Base-by-base conservation (phyloP, 352 stramenopile species). In the Phytophthora pini region DNA sequence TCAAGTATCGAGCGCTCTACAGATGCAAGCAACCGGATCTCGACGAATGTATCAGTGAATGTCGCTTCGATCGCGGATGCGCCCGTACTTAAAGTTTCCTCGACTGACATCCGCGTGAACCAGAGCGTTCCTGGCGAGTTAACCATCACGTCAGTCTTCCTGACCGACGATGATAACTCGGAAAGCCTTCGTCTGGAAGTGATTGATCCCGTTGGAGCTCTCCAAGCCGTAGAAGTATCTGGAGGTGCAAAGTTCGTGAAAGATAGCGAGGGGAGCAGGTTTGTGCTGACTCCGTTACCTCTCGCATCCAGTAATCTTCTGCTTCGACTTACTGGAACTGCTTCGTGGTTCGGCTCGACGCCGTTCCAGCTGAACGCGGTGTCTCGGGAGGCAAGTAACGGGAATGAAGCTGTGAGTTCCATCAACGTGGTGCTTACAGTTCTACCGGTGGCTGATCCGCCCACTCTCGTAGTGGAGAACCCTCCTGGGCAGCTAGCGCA, bases 131-230 rank as follows among this genome's bases (percentile, higher is more conserved):
- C 58, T 12, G 65, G 55, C 1, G 71, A 81, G 1, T 49, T 89
- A 11, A 47, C 53, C 1, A n/a, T 87, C 10, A 63, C 48, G 1
- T 68, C 34, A 7, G 22, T 88, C 0, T 34, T 57, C 3, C 52
- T 85, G 4, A 64, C 57, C 1, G 78, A 88, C 41, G 67, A 59
- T 6, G 80, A 88, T 26, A 75, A 50, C 2, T 89, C 80, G 0
- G 80, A 89, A 46, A 40, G 50, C 7, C 65, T 89, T 2, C 56
- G 54, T 1, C 54, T 89, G 4, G 17, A 76, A 8, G 32, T 89
- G 26, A 65, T 38, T 2, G 70, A 77, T 51, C n/a, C 31, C 3
- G 63, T 32, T n/a, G 45, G 56, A n/a, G 36, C 59, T 4, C 52
- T 85, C 7, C 60, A 66, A 1, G 44, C 63, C 0, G 55, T 80